Conservation (phyloP, 441 rosid species). For the Croton setiger region DNA sequence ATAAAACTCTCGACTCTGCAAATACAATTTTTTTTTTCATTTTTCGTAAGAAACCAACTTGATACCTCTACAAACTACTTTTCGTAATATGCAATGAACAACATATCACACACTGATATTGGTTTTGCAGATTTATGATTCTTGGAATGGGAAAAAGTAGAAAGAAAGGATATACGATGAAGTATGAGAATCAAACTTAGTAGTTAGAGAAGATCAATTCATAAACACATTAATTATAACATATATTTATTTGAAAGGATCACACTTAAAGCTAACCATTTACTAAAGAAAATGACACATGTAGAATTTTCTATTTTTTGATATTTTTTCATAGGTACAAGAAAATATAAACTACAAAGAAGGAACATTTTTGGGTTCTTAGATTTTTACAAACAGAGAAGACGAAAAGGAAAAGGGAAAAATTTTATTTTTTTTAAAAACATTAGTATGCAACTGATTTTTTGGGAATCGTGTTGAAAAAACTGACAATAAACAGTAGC, state of each 20-base stretch:
- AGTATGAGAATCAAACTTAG: slow-evolving; percentile 9
- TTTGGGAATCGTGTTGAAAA: slow-evolving; percentile 43
- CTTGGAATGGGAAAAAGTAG: too few relatives aligned
- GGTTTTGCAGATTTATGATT: too few relatives aligned
- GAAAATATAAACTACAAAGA: not conserved
- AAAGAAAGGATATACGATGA: not conserved
- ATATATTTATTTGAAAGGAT: slow-evolving; percentile 8
- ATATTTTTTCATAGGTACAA: not conserved
- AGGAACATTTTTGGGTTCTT: slow-evolving; percentile 12
- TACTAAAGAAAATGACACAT: not conserved
- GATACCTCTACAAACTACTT: too few relatives aligned
- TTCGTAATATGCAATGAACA: too few relatives aligned
- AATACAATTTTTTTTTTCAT: not conserved
- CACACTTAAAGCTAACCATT: slow-evolving; percentile 19
- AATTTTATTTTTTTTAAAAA: too few relatives aligned
- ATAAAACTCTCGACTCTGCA: slow-evolving; percentile 90
- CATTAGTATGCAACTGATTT: slow-evolving; percentile 19
- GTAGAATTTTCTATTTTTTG: not conserved
- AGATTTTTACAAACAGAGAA: slow-evolving; percentile 3
- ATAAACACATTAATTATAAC: slow-evolving; percentile 9
- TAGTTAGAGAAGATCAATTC: slow-evolving; percentile 12
- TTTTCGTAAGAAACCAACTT: too few relatives aligned
- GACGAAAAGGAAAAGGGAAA: too few relatives aligned
- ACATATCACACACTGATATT: too few relatives aligned
- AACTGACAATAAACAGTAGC: slow-evolving; percentile 25